These are phyloP conservation scores for Blastomyces gilchristii DNA, from an alignment of 2,329 filamentous ascomycete species.

Conservation along the genomic window DNA sequence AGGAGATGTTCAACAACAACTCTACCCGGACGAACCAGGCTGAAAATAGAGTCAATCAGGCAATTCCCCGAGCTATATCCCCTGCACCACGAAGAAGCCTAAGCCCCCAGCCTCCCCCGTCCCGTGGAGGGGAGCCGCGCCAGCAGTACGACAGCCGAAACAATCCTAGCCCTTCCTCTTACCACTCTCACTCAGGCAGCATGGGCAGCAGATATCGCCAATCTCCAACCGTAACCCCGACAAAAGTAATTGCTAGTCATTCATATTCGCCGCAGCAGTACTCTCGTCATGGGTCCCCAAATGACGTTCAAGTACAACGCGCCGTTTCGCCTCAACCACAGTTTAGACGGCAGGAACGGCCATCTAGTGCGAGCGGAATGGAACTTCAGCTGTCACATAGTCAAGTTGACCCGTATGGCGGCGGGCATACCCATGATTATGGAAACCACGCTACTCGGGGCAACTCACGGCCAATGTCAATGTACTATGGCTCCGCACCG, in stretches of 20 bases:
- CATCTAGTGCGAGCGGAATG: constrained; percentile 47
- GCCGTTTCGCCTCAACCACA: constrained; percentile 45
- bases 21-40: constrained; percentile 23
- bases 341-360: constrained; percentile 41
- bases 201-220: constrained; percentile 32
- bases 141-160: constrained; percentile 35
- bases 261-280: constrained; percentile 35
- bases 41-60: constrained; percentile 26
- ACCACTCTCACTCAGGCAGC: constrained; percentile 37
- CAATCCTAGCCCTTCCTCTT: constrained; percentile 36
- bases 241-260: constrained; percentile 23
- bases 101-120: constrained; percentile 26
- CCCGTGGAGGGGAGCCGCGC: constrained; percentile 24
- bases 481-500: constrained; percentile 37
- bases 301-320: constrained; percentile 26
- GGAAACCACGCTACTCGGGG: constrained; percentile 20
- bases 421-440: constrained; percentile 26
- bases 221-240: constrained; percentile 17
- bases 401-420: constrained; percentile 48
- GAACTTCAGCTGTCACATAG: constrained; percentile 54
- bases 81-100: constrained; percentile 30
- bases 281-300: constrained; percentile 30
- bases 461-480: constrained; percentile 46
- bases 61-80: constrained; percentile 28
- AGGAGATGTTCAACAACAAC: constrained; percentile 55